Base-by-base conservation (phyloP, 306 rosid species). In the Cucumis cinereus region DNA sequence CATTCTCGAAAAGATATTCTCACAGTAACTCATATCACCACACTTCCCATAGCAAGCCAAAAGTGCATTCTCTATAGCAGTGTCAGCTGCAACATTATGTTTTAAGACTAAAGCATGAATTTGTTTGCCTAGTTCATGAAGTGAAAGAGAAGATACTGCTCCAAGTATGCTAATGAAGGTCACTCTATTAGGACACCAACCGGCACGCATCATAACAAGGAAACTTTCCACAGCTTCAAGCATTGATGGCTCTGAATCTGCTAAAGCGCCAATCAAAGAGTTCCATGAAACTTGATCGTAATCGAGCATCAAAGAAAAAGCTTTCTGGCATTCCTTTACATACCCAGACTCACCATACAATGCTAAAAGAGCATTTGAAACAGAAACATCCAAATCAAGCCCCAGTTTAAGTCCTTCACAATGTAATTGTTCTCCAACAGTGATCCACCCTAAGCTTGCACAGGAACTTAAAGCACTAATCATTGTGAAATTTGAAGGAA, bases 281-380 rank as follows among this genome's bases (percentile, higher is more conserved):
- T 93, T 93, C 93, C 96, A 93, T 17, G 98, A 93, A 69, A 93
- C 93, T 79, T 77, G 92, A 75, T 93, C 98, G 9, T 87, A 82
- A 53, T 88, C 86, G 19, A 83, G 92, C 97, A 93, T 93, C 70
- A 85, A 83, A 77, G 61, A 86, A 89, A 93, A 93, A 82, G 82
- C 79, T 79, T 88, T 91, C 71, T 40, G 82, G 77, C 92, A 89
- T 78, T 85, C 91, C 33, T 72, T 62, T 47, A 89, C 80, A 84
- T 40, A 45, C 71, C 83, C 93, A 59, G 87, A 80, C 85, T 93
- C 91, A 17, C 91, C 90, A 84, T 91, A 91, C 82, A 93, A 77
- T 23, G 88, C 81, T 72, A 93, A 86, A 81, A 93, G 92, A 45
- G 96, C 90, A 88, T 93, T 91, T 68, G 93, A 89, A 83, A 89